Evolutionary conservation across 768 basidiomycete genomes (phyloP), one percentile per base, ranked within the genome.

Genomic region (Termitomyces sp.): DNA sequence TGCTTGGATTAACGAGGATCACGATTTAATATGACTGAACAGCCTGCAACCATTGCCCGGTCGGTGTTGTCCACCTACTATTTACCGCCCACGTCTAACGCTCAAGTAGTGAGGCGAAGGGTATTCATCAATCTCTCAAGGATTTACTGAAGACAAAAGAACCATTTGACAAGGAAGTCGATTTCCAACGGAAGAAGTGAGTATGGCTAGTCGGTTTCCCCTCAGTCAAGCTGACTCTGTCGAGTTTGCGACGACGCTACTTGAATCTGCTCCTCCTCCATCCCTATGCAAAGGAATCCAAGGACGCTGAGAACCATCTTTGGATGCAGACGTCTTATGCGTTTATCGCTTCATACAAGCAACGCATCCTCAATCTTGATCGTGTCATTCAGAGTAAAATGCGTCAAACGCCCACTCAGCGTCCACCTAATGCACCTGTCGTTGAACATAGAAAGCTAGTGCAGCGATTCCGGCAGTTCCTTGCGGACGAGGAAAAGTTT

Each of bases 241-340:
- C 38, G 64, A 93, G 90, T 68, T 78, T 93, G 58, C 83, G 91
- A 53, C 82, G 84, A 56, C 82, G 82, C 46, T 86, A 91, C 70
- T 77, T 93, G 52, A 82, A 78, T 49, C 77, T 92, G 40, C 79
- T 93, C 20, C 80, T 92, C 62, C 70, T 84, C 23, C 77, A 89
- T 67, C 87, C 90, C 2, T 83, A 81, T 66, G 79, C 88, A 46
- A 82, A 79, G 51, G 89, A 92, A 71, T 85, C 87, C 50, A 86
- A 87, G 68, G 89, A 92, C 74, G 84, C 83, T 44, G 90, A 94
- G 69, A 89, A 82, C 33, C 86, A 89, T 63, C 81, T 96, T 9
- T 96, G 94, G 93, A 91, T 94, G 85, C 89, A 93, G 69, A 95
- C 94, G 0, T 90, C 91, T 40, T 91, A 96, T 72, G 79, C 83